phyloP scores from a whole-genome alignment of 352 stramenopile species.

The Pythium guiyangense region DNA sequence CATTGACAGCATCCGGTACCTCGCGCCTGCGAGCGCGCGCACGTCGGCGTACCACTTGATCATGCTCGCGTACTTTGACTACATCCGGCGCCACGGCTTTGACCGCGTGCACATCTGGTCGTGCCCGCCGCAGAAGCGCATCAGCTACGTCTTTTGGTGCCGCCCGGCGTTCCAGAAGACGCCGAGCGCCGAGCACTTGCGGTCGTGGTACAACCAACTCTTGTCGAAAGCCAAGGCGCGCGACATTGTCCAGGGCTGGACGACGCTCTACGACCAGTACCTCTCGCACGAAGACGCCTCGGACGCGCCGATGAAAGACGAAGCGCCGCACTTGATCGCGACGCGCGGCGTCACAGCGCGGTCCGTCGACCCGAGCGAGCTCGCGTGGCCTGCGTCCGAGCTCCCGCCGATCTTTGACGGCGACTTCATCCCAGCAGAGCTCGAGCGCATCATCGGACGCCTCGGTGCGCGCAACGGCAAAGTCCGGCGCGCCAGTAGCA shows the following conservation, averaged over 20 bases:
- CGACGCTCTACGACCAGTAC: slow-evolving; percentile 68
- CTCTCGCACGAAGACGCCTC: slow-evolving; percentile 23
- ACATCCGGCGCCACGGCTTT: slow-evolving; percentile 91
- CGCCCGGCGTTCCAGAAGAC: slow-evolving; percentile 94
- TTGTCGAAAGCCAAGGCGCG: slow-evolving; percentile 59
- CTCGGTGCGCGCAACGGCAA: slow-evolving; percentile 66
- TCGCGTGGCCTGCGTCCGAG: slow-evolving; percentile 50
- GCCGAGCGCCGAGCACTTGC: slow-evolving; percentile 91
- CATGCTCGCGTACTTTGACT: slow-evolving; percentile 95
- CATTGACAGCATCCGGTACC: slow-evolving; percentile 82
- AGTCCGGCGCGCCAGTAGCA: slow-evolving; percentile 31
- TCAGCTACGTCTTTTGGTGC: slow-evolving; percentile 98
- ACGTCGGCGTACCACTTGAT: slow-evolving; percentile 95
- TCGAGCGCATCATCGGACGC: slow-evolving; percentile 68
- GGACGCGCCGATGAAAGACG: slow-evolving; percentile 27
- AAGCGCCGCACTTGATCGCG: slow-evolving; percentile 20
- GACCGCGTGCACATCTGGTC: slow-evolving; percentile 96
- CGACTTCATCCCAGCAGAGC: slow-evolving; percentile 71
- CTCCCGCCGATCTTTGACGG: slow-evolving; percentile 80
- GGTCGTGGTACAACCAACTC: slow-evolving; percentile 92
- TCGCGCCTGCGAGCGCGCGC: slow-evolving; percentile 68
- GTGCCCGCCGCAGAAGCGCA: slow-evolving; percentile 91
- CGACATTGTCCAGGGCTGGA: slow-evolving; percentile 65
- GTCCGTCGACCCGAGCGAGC: slow-evolving; percentile 90
- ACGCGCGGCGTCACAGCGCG: slow-evolving; percentile 52